Base-by-base conservation (phyloP, 176 grass and related monocot species). In the Olyra latifolia region DNA sequence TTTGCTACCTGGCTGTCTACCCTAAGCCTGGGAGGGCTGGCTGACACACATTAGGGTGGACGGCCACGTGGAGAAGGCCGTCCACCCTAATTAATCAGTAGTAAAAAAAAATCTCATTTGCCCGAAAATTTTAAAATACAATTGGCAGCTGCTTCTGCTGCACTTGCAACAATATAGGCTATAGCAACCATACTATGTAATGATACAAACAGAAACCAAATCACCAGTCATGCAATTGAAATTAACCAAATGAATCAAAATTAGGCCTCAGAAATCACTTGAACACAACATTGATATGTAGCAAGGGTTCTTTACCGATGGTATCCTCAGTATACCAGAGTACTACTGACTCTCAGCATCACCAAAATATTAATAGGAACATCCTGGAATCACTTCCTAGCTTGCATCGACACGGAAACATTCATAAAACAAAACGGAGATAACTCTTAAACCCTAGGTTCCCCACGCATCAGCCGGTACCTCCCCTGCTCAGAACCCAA, bases 401-500 rank as follows among this genome's bases (percentile, higher is more conserved):
- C 64, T 88, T 84, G 63, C 68, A 84, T 20, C 86, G 77, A 76
- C 75, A 49, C 66, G 44, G 80, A 57, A 32, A 80, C 74, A 80
- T 67, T 50, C 48, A 78, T 62, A 41, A 72, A 88, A 79, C 22
- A 56, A 45, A 85, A 85, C 64, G 48, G 44, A 79, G 83, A 74
- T 81, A 85, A 55, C 20, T 67, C 77, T 74, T 70, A 84, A 66
- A 66, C 81, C 75, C 72, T 77, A 80, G 69, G 12, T 29, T 55
- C n/a, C 50, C 62, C 43, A 73, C 35, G 62, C 73, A 65, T 75
- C 46, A 87, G 15, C 74, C 3, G 35, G 8, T 14, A 23, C 29
- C 11, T 60, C 70, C 38, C 56, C 24, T 27, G 81, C 88, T 97
- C 79, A 97, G 83, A 97, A 97, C 30, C 93, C 93, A 24, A 97